Evolutionary conservation across 352 stramenopile species (phyloP).

Genomic region (Phytopythium cucurbitacearum): DNA sequence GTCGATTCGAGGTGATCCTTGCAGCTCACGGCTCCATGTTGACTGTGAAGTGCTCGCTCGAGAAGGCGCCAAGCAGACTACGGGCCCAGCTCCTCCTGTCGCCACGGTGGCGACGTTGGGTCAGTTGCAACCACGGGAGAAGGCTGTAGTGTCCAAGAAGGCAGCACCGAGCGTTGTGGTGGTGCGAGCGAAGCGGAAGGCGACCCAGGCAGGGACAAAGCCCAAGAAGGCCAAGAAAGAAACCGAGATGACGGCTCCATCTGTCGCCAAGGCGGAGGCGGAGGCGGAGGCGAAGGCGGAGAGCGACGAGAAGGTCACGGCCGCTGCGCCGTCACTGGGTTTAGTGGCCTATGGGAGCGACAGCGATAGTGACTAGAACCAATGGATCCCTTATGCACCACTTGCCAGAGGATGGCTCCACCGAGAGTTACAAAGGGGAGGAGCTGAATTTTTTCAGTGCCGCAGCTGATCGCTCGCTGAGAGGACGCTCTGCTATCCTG

Average conservation of each 20-base stretch:
- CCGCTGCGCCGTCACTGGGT: conserved; percentile 21
- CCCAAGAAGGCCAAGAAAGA: conserved; percentile 12
- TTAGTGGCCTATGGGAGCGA: conserved; percentile 69
- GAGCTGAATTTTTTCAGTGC: no score
- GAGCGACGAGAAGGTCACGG: conserved; percentile 12
- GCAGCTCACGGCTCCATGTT: not conserved
- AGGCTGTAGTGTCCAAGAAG: conserved; percentile 16
- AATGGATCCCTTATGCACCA: no score
- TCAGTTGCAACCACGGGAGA: conserved; percentile 21
- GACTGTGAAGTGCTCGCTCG: conserved; percentile 45
- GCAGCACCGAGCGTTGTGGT: conserved; percentile 26
- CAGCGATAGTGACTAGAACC: conserved; percentile 38
- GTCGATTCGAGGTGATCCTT: no score
- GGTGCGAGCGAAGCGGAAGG: conserved; percentile 57
- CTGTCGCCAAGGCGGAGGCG: conserved; percentile 8
- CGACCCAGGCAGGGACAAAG: conserved; percentile 3
- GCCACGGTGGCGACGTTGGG: conserved; percentile 3
- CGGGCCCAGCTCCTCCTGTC: not conserved
- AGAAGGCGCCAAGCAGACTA: conserved; percentile 25
- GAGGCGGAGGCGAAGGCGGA: conserved; percentile 9
- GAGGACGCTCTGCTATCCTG: no score
- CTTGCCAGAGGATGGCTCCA: no score
- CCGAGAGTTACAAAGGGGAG: no score
- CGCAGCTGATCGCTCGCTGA: no score
- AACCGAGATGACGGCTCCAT: conserved; percentile 3